Conservation (phyloP, 495 filamentous ascomycete species). For the Penicillium herquei region DNA sequence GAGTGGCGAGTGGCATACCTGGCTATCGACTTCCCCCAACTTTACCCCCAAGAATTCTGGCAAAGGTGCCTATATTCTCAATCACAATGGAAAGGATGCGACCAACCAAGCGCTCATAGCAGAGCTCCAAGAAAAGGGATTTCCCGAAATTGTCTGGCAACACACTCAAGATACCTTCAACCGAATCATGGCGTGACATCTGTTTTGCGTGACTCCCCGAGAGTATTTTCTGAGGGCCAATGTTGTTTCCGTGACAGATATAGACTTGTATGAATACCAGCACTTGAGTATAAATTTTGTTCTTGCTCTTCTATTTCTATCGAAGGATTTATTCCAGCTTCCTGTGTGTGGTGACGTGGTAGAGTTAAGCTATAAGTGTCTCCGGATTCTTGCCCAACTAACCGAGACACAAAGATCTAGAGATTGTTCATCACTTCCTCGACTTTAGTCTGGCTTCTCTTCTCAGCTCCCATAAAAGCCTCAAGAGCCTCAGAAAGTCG, state of each 20-base stretch:
- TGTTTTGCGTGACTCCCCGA: too few relatives aligned
- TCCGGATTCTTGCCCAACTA: too few relatives aligned
- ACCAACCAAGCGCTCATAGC: slow-evolving; percentile 36
- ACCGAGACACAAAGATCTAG: neutral
- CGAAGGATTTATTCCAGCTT: too few relatives aligned
- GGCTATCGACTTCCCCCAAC: neutral
- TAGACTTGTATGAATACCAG: too few relatives aligned
- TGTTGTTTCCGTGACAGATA: too few relatives aligned
- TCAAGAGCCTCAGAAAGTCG: neutral
- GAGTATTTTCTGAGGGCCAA: too few relatives aligned
- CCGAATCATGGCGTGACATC: too few relatives aligned
- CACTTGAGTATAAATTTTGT: too few relatives aligned
- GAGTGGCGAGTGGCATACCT: neutral
- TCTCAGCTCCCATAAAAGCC: neutral
- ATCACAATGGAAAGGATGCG: slow-evolving; percentile 38
- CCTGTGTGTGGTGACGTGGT: too few relatives aligned
- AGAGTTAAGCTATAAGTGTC: too few relatives aligned
- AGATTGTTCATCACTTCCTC: neutral
- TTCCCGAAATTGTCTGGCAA: slow-evolving; percentile 44
- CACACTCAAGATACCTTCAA: slow-evolving; percentile 47
- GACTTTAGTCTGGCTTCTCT: neutral
- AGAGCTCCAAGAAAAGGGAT: slow-evolving; percentile 35
- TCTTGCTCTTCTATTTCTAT: too few relatives aligned
- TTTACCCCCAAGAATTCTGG: slow-evolving; percentile 24
- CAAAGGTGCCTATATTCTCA: slow-evolving; percentile 50